Percentiles rank a stretch among this genome's conserved stretches.
These are phyloP conservation scores for Paramecium octaurelia DNA, from an alignment of 73 alveolate species.

Conservation along the genomic window DNA sequence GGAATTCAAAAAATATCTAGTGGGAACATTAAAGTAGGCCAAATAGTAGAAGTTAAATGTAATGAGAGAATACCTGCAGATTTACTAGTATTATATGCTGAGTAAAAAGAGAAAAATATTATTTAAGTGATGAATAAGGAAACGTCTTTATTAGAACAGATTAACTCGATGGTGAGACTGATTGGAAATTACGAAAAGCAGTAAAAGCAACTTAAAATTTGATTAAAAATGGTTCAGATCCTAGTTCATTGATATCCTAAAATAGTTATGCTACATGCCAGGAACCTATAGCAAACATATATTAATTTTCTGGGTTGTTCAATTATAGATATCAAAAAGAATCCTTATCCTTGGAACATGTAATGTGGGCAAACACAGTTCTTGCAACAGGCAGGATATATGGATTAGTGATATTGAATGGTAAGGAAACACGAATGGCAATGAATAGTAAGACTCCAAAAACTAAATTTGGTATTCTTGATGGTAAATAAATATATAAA, in stretches of 20 bases:
- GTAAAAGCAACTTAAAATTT: constrained; percentile 55
- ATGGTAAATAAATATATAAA: background rate
- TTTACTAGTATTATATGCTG: constrained; percentile 78
- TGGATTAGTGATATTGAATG: constrained; percentile 92
- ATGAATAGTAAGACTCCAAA: constrained; percentile 87
- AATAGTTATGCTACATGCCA: constrained; percentile 32
- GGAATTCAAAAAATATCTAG: constrained; percentile 53
- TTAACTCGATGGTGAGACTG: constrained; percentile 98
- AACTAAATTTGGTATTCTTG: constrained; percentile 80
- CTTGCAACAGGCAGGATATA: constrained; percentile 85
- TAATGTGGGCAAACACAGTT: constrained; percentile 92
- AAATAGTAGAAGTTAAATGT: constrained; percentile 77
- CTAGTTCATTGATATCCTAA: constrained; percentile 55
- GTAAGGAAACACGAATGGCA: constrained; percentile 92
- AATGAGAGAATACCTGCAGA: constrained; percentile 94
- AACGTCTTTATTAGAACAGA: constrained; percentile 89
- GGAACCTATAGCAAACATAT: constrained; percentile 78
- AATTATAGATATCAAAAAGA: constrained; percentile 48
- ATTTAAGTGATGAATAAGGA: constrained; percentile 69
- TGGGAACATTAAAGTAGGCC: constrained; percentile 80
- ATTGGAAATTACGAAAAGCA: constrained; percentile 96
- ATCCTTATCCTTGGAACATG: constrained; percentile 80
- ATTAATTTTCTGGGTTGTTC: constrained; percentile 76
- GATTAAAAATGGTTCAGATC: constrained; percentile 46
- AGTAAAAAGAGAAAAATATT: constrained; percentile 48